Evolutionary conservation across 495 filamentous ascomycete genomes (phyloP).

Genomic region (Podospora fimiseda): DNA sequence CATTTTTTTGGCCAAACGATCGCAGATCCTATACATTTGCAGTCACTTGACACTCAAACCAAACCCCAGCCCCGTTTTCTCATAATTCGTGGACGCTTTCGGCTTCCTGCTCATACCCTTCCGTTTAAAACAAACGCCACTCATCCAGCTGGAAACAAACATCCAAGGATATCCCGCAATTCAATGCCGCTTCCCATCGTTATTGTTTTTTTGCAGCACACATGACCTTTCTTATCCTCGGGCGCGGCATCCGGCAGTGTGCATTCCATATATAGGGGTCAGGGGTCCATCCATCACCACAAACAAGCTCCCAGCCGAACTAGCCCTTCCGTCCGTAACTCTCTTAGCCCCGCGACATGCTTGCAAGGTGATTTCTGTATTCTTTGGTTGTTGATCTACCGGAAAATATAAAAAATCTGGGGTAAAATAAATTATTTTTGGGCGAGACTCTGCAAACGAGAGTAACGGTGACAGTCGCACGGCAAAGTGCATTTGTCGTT

Average conservation of each 20-base stretch:
- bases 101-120: neutral
- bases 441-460: too few species aligned
- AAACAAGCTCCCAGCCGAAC: too few species aligned
- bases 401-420: neutral
- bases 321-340: neutral
- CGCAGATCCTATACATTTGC: too few species aligned
- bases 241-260: neutral
- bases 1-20: too few species aligned
- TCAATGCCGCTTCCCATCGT: neutral
- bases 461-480: too few species aligned
- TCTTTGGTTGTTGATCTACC: neutral
- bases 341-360: neutral
- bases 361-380: too few species aligned
- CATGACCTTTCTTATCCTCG: neutral
- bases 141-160: neutral
- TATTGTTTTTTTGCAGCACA: neutral
- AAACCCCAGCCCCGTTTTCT: neutral
- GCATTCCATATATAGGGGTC: neutral
- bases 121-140: neutral
- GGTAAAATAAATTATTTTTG: neutral
- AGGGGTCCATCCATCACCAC: neutral
- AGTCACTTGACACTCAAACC: neutral
- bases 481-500: neutral
- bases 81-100: neutral
- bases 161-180: neutral